Evolutionary conservation across 2,329 filamentous ascomycete genomes (phyloP).

Genomic region (Blastomyces emzantsi): DNA sequence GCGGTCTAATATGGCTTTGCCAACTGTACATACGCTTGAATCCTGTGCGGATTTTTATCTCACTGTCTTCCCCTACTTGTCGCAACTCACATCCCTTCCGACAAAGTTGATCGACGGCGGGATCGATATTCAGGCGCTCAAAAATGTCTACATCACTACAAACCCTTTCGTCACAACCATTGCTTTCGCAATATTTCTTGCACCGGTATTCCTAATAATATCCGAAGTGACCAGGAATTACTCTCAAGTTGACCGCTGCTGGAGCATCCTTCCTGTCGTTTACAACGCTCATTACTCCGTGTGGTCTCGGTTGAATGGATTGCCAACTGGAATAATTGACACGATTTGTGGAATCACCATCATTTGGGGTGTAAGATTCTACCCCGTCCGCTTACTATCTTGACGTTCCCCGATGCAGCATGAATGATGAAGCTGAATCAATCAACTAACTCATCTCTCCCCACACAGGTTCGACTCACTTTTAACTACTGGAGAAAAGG

Average conservation of each 20-base stretch:
- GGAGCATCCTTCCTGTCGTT: constrained; percentile 80
- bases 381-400: neutral
- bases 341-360: constrained; percentile 60
- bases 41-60: constrained; percentile 70
- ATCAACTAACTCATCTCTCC: neutral
- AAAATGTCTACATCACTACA: constrained; percentile 67
- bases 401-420: neutral
- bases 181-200: constrained; percentile 61
- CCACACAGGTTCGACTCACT: constrained; percentile 61
- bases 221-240: constrained; percentile 89
- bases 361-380: constrained; percentile 65
- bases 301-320: constrained; percentile 69
- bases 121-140: constrained; percentile 52
- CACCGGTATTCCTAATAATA: constrained; percentile 60
- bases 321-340: constrained; percentile 63
- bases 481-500: constrained; percentile 97
- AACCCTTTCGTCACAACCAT: constrained; percentile 76
- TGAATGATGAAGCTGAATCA: neutral
- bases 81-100: constrained; percentile 62
- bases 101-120: constrained; percentile 52
- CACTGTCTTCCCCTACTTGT: constrained; percentile 65
- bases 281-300: constrained; percentile 75
- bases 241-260: constrained; percentile 89
- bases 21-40: constrained; percentile 54
- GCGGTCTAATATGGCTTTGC: constrained; percentile 52